These are phyloP conservation scores for Graphium sp. DNA, from an alignment of 2,329 filamentous ascomycete species.

Conservation along the genomic window DNA sequence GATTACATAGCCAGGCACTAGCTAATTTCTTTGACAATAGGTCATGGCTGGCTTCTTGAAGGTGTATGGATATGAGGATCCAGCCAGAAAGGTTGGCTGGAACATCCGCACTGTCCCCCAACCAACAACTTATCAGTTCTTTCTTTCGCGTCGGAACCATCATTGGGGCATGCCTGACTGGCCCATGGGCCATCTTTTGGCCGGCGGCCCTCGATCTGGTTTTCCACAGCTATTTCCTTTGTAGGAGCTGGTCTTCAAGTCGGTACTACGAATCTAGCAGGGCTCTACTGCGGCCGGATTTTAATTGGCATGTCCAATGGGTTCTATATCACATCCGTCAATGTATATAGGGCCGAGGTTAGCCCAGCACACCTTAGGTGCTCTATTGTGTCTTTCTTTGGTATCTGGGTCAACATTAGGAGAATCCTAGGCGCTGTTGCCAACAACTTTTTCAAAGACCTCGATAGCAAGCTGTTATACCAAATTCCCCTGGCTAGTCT, in stretches of 20 bases:
- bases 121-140: constrained; percentile 29
- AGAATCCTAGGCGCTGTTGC: constrained; percentile 8
- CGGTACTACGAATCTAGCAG: constrained; percentile 30
- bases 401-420: constrained; percentile 2
- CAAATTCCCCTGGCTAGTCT: constrained; percentile 19
- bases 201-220: constrained; percentile 19
- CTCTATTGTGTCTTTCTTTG: constrained; percentile 11
- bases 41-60: constrained; percentile 30
- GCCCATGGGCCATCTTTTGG: constrained; percentile 18
- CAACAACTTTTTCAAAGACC: constrained; percentile 11
- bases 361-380: constrained; percentile 22
- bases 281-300: constrained; percentile 35
- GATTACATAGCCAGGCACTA: not conserved
- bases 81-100: constrained; percentile 17
- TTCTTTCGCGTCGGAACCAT: constrained; percentile 22
- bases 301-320: constrained; percentile 40
- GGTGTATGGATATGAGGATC: constrained; percentile 16
- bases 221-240: constrained; percentile 27
- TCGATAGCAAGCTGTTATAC: constrained; percentile 9
- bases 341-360: constrained; percentile 27
- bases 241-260: constrained; percentile 40
- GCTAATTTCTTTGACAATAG: constrained; percentile 11
- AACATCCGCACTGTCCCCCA: constrained; percentile 24
- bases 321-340: constrained; percentile 37
- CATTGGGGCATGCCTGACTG: constrained; percentile 13